phyloP scores from a whole-genome alignment of 768 basidiomycete species.

The Mrakia frigida region DNA sequence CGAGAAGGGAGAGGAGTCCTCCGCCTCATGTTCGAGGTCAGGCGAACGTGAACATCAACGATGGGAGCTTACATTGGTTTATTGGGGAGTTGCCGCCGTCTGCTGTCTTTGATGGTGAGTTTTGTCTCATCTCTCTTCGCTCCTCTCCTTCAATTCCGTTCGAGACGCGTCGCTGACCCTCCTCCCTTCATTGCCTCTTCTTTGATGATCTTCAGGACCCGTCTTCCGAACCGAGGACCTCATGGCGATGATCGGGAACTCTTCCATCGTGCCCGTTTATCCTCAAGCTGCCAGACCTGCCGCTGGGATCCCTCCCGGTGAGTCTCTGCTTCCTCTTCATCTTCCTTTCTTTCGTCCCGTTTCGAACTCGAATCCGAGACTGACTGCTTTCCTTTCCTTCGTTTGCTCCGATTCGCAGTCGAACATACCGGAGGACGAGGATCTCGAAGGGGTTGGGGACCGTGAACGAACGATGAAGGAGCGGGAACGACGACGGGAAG shows the following conservation, averaged over 20 bases:
- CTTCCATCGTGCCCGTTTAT: neutral
- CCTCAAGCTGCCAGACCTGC: neutral
- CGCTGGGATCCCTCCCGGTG: too few relatives aligned
- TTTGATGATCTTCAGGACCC: slow-evolving; percentile 57
- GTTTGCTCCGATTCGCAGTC: too few relatives aligned
- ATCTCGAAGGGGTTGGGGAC: neutral
- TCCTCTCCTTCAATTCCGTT: too few relatives aligned
- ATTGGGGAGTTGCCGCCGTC: slow-evolving; percentile 70
- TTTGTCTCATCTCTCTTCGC: neutral
- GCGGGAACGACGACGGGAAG: too few relatives aligned
- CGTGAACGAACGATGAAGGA: too few relatives aligned
- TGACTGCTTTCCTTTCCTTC: neutral
- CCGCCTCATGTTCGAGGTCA: slow-evolving; percentile 38
- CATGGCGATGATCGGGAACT: slow-evolving; percentile 55
- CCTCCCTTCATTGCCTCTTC: slow-evolving; percentile 29
- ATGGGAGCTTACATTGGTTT: slow-evolving; percentile 62
- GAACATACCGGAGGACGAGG: slow-evolving; percentile 4
- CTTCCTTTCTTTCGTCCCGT: neutral
- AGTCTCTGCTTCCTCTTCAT: neutral
- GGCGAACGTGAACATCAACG: slow-evolving; percentile 23
- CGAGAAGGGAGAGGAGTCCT: slow-evolving; percentile 36
- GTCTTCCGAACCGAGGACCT: slow-evolving; percentile 85
- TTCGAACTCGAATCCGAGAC: neutral
- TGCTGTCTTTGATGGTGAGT: slow-evolving; percentile 75
- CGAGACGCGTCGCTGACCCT: too few relatives aligned